These are phyloP conservation scores for Arthrobotrys sphaeroides DNA, from an alignment of 2,329 filamentous ascomycete species.

Conservation along the genomic window DNA sequence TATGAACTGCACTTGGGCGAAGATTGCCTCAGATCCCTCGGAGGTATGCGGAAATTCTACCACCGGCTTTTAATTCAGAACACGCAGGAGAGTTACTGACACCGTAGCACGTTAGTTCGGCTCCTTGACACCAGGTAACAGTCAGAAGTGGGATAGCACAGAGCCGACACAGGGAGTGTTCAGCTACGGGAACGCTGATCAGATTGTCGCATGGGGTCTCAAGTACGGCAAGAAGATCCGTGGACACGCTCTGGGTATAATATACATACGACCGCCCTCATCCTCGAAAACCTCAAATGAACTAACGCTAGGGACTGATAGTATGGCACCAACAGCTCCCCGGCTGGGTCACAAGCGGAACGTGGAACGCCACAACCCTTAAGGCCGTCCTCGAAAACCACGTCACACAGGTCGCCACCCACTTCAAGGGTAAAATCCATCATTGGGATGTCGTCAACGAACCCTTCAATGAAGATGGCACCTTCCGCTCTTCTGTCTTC, in stretches of 20 bases:
- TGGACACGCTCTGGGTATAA: slow-evolving; percentile 67
- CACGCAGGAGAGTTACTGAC: background rate
- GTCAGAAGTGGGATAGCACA: slow-evolving; percentile 74
- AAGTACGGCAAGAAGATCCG: slow-evolving; percentile 67
- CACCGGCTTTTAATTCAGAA: background rate
- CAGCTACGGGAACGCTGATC: slow-evolving; percentile 69
- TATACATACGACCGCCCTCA: background rate
- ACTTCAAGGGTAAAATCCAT: slow-evolving; percentile 71
- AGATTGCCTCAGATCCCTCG: slow-evolving; percentile 43
- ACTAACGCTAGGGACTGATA: slow-evolving; percentile 54
- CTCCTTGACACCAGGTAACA: slow-evolving; percentile 73
- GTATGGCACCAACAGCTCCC: slow-evolving; percentile 64
- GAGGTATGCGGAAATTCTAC: slow-evolving; percentile 1
- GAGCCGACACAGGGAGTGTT: slow-evolving; percentile 67
- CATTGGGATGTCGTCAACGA: slow-evolving; percentile 75
- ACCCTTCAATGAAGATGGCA: slow-evolving; percentile 66
- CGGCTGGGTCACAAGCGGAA: slow-evolving; percentile 54
- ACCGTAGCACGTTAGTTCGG: slow-evolving; percentile 67
- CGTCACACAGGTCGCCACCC: slow-evolving; percentile 68
- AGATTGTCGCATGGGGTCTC: slow-evolving; percentile 65
- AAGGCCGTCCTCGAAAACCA: slow-evolving; percentile 69
- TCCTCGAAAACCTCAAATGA: background rate
- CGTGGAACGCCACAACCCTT: slow-evolving; percentile 63
- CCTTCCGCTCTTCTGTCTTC: slow-evolving; percentile 68
- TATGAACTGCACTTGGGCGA: slow-evolving; percentile 58